Evolutionary conservation across 2,329 filamentous ascomycete genomes (phyloP), one percentile per base, ranked within the genome.

Genomic region (Alternaria brassicicola): DNA sequence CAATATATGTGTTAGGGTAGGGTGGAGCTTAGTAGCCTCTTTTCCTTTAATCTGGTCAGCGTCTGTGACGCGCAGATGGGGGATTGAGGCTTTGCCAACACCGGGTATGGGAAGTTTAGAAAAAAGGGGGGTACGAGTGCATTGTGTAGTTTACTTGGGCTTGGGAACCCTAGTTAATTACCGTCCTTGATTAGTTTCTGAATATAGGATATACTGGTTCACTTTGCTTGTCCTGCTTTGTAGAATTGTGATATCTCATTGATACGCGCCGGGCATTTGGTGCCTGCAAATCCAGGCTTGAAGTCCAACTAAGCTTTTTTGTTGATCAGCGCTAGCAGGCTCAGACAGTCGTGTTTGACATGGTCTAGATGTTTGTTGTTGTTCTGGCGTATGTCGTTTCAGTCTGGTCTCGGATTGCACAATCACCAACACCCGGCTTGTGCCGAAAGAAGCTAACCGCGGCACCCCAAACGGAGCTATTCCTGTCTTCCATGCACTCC

Each of bases 161-260:
- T 59, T 66, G 65, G 67, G 62, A 68, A 66, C 63, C 61, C 59
- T 61, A 45, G 62, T 62, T 60, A 62, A 41, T 64, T 60, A 61
- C 63, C 58, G 55, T 69, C 58, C 43, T 65, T 67, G 62, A 57
- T 65, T 65, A 42, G 41, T 57, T 21, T 50, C 25, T 17, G 53
- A 43, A 38, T 28, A 53, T 61, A 35, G 26, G n/a, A 43, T 21
- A 39, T 4, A 45, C 8, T 41, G 36, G 17, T 30, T 42, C 19
- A 21, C 10, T 12, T 15, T n/a, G n/a, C n/a, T n/a, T n/a, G n/a
- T n/a, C n/a, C n/a, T n/a, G n/a, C n/a, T n/a, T n/a, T n/a, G n/a
- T n/a, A n/a, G n/a, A n/a, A n/a, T n/a, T n/a, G n/a, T n/a, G 8
- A 33, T 15, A 36, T 36, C 33, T 36, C n/a, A n/a, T n/a, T n/a